phyloP scores from a whole-genome alignment of 768 basidiomycete species.

The Amanita muscaria region DNA sequence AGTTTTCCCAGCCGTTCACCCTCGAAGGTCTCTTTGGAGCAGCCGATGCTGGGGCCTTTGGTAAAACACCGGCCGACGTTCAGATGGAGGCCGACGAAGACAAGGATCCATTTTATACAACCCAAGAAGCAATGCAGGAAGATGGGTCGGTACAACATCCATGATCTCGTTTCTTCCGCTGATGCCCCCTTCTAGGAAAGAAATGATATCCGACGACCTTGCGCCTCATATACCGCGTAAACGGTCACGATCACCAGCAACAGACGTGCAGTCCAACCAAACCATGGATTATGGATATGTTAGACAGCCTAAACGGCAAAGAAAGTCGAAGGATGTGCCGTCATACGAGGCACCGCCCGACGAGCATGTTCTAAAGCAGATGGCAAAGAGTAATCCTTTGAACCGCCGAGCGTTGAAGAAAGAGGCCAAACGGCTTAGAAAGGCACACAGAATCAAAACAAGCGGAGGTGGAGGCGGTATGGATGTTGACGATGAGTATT shows the following conservation, averaged over 20 bases:
- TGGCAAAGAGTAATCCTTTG: constrained; percentile 61
- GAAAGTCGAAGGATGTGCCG: too few species aligned
- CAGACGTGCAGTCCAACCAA: constrained; percentile 5
- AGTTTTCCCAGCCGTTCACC: constrained; percentile 72
- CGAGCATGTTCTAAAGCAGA: too few species aligned
- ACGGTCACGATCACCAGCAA: constrained; percentile 27
- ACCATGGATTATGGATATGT: constrained; percentile 11
- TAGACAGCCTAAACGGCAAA: constrained; percentile 47
- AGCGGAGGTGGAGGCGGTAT: constrained; percentile 23
- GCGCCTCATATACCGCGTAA: constrained; percentile 31
- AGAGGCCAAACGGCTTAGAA: constrained; percentile 55
- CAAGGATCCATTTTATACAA: constrained; percentile 28
- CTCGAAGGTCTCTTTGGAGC: constrained; percentile 71
- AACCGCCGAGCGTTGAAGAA: constrained; percentile 51
- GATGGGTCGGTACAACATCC: too few species aligned
- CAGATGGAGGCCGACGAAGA: constrained; percentile 36
- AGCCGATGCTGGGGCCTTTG: too few species aligned
- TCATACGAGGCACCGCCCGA: too few species aligned
- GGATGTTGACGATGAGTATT: constrained; percentile 39
- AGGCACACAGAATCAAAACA: constrained; percentile 32
- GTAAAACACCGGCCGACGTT: constrained; percentile 32
- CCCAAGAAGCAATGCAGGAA: not conserved
- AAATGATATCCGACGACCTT: constrained; percentile 31
- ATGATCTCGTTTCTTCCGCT: not conserved
- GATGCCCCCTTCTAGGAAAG: constrained; percentile 17